phyloP scores from a whole-genome alignment of 2,329 filamentous ascomycete species.

The Alternaria metachromatica region DNA sequence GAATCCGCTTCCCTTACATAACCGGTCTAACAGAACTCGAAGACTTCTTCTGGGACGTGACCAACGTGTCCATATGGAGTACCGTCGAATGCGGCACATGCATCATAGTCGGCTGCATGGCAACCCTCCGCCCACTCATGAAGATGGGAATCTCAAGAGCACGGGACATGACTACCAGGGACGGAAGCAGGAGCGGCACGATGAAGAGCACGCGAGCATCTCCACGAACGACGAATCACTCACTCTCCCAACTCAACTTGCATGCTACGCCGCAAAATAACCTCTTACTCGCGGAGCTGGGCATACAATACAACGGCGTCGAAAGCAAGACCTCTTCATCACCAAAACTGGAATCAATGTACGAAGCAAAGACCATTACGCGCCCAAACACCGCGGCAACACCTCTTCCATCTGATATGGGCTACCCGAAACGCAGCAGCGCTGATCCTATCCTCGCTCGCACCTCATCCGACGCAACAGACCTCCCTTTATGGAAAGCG shows the following conservation, averaged over 20 bases:
- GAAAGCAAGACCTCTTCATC: background rate
- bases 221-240: background rate
- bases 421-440: background rate
- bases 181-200: constrained; percentile 1
- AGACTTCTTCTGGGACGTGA: constrained; percentile 56
- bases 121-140: constrained; percentile 59
- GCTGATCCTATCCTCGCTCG: background rate
- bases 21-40: constrained; percentile 50
- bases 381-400: constrained; percentile 5
- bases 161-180: background rate
- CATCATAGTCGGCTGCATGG: constrained; percentile 58
- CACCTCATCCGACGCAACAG: background rate
- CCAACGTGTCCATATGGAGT: constrained; percentile 54
- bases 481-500: background rate
- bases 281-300: background rate
- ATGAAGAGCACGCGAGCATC: constrained; percentile 7
- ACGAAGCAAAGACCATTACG: constrained; percentile 1
- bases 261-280: background rate
- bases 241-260: background rate
- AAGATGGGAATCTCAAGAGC: constrained; percentile 18
- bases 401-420: background rate
- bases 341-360: background rate
- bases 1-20: constrained; percentile 59
- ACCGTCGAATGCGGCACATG: constrained; percentile 46
- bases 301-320: background rate